Base-by-base conservation (phyloP, 1,139 yeast species). In the Debaryomycetaceae sp. region DNA sequence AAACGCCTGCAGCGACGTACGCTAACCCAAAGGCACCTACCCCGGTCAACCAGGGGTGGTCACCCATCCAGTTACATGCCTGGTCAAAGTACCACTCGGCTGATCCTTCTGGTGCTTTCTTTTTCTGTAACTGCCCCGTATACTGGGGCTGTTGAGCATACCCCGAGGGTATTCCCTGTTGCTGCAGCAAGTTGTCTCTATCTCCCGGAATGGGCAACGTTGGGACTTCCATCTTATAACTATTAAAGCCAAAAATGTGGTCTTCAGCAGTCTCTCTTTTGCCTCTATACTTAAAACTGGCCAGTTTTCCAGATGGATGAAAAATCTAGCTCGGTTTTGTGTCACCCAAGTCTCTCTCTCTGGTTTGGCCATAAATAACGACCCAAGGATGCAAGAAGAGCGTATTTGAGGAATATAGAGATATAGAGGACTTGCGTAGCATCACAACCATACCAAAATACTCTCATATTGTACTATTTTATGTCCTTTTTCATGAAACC, bases 41-140 rank as follows among this genome's bases (percentile, higher is more conserved):
- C 17, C 87, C 83, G 13, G 92, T 74, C 46, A 87, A 50, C 59
- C 83, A 75, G 9, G 96, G 96, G 59, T 89, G 96, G 34, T 79
- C 76, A 3, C 86, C 79, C 76, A 83, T 73, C 64, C 83, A 78
- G 36, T 77, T 75, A 33, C 78, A 56, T 1, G 82, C 70, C 52
- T 75, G 72, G 60, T 87, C 89, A 52, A 86, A 83, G 59, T 83
- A 84, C 61, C 81, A 73, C 53, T 84, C 91, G 39, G 75, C 65
- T 34, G 75, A 55, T n/a, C 77, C 74, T 49, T 70, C 71, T 30
- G 70, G 65, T 3, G 78, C 78, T 43, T 61, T 53, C 45, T 60
- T 64, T 38, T 62, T 59, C 47, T 70, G 75, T 38, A 72, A 59
- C 31, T 70, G 75, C 6, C 77, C 77, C 30, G 70, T 64, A 48